These are phyloP conservation scores for Cutaneotrichosporon sp. DNA, from an alignment of 1,284 basidiomycete genomes.

Conservation along the genomic window DNA sequence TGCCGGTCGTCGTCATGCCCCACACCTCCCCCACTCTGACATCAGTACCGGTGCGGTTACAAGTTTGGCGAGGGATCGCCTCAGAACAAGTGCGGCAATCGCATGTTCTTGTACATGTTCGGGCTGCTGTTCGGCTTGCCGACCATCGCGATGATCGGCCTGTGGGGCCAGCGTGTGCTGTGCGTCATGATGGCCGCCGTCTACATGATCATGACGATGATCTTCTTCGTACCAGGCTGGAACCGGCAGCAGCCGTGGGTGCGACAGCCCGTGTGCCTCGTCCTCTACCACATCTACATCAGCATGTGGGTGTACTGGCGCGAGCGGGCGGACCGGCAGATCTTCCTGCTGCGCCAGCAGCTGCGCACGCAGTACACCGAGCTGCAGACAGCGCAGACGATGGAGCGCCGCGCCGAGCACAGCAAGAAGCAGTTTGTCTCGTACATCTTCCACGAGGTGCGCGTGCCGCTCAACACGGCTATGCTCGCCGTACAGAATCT, in stretches of 20 bases:
- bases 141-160: slow-evolving; percentile 72
- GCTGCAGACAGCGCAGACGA: slow-evolving; percentile 80
- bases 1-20: neutral
- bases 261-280: neutral
- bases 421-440: slow-evolving; percentile 76
- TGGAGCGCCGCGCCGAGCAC: slow-evolving; percentile 75
- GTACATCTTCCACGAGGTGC: slow-evolving; percentile 68
- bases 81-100: neutral
- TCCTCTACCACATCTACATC: slow-evolving; percentile 53
- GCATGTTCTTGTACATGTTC: slow-evolving; percentile 14
- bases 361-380: slow-evolving; percentile 72
- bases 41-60: neutral
- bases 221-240: slow-evolving; percentile 3
- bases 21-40: neutral
- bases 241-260: neutral
- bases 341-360: slow-evolving; percentile 66
- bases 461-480: slow-evolving; percentile 88
- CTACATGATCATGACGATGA: slow-evolving; percentile 57
- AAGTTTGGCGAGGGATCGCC: neutral
- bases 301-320: slow-evolving; percentile 47
- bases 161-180: slow-evolving; percentile 68
- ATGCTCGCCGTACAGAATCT: slow-evolving; percentile 86
- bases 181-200: slow-evolving; percentile 62
- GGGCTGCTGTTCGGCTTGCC: slow-evolving; percentile 59
- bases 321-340: slow-evolving; percentile 61